These are phyloP conservation scores for Liriodendron chinense DNA, from an alignment of 164 flowering plant genomes.

Conservation along the genomic window DNA sequence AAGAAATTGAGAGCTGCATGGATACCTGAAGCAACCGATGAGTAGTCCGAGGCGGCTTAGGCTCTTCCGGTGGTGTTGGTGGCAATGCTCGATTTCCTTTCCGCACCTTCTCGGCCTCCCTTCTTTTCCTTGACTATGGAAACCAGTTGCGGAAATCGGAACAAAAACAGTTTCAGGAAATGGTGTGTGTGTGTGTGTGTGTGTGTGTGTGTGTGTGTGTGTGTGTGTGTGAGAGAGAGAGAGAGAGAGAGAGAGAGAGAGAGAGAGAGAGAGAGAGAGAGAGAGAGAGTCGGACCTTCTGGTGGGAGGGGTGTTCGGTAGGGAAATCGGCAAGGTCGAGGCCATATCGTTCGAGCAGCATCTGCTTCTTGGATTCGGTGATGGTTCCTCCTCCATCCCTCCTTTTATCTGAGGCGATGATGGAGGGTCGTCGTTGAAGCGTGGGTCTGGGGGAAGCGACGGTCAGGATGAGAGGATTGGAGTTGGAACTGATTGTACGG, in stretches of 20 bases:
- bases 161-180: background rate
- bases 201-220: no score
- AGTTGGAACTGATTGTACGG: background rate
- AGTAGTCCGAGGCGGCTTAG: conserved; percentile 54
- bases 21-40: conserved; percentile 82
- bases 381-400: conserved; percentile 7
- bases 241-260: background rate
- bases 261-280: background rate
- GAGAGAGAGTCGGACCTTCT: conserved; percentile 4
- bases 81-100: conserved; percentile 17
- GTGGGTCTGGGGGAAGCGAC: background rate
- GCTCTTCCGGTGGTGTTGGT: conserved; percentile 23
- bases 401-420: background rate
- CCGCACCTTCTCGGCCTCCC: conserved; percentile 34
- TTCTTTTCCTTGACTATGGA: conserved; percentile 47
- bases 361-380: conserved; percentile 32
- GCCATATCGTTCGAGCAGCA: conserved; percentile 58
- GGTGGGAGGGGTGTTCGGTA: background rate
- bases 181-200: no score
- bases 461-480: background rate
- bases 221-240: no score
- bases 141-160: background rate
- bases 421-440: background rate
- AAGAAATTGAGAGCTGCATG: background rate
- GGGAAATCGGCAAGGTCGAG: conserved; percentile 51